Evolutionary conservation across 2,329 filamentous ascomycete species (phyloP), one percentile per base, ranked within the genome.

Genomic region (Botrytis elliptica): DNA sequence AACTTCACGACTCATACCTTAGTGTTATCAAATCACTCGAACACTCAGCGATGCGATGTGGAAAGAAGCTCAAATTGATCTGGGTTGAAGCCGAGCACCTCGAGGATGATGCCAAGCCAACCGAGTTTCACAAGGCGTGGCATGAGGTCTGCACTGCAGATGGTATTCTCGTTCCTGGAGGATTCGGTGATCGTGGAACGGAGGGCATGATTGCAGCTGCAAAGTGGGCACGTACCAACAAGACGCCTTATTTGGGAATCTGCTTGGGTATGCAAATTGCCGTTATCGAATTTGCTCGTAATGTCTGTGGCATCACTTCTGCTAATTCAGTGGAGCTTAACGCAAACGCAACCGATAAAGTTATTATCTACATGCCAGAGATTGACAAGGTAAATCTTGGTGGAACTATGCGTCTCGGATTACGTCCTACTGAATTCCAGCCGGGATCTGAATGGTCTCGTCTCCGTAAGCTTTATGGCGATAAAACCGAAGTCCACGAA

Each of bases 281-380:
- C 33, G 94, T 97, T 65, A 92, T 98, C 77, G 95, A 98, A 83
- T 93, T 90, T 78, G 94, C 94, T 2, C 90, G 94, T 60, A 90
- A 93, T 77, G 85, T 95, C 1, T 92, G 90, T 83, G 88, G 88
- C 42, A 86, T 94, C 75, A 79, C 84, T 5, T 83, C 85, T 62
- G 80, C 80, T 22, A 76, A 71, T 25, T 81, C 80, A 2, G 75
- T 75, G 12, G 81, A 82, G 67, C 71, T 81, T 4, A 74, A 76
- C n/a, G 81, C 83, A 16, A 74, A 81, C 25, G 77, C 74, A 38
- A n/a, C 71, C 1, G 78, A 81, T 38, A 75, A 77, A 60, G 77
- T 93, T 42, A 90, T 99, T 77, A 88, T 98, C 78, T 95, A 92
- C 84, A 99, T 98, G 96, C 95, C 95, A 2, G 95, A 98, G 82